Conservation (phyloP, 805 yeast species). For the Spathaspora arborariae region DNA sequence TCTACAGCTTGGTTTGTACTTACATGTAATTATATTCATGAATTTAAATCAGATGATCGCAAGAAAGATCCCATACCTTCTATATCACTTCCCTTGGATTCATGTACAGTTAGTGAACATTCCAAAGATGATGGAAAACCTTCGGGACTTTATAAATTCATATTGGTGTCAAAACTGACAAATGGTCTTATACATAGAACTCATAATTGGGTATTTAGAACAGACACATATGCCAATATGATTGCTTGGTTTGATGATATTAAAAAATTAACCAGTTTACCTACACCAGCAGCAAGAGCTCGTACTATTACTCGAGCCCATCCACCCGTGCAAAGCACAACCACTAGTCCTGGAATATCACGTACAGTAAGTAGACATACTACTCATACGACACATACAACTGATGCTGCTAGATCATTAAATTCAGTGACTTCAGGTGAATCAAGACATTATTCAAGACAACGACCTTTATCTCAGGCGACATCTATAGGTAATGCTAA, state of each 20-base stretch:
- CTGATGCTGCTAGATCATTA: conserved; percentile 3
- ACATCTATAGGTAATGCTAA: conserved; percentile 19
- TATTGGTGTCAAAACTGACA: conserved; percentile 65
- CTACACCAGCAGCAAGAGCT: conserved; percentile 58
- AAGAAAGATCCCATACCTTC: conserved; percentile 78
- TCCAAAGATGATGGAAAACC: conserved; percentile 63
- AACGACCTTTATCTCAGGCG: conserved; percentile 20
- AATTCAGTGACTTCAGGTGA: conserved; percentile 1
- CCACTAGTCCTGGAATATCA: conserved; percentile 2
- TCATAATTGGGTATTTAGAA: conserved; percentile 93
- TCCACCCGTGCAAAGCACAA: conserved; percentile 6
- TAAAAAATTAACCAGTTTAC: conserved; percentile 58
- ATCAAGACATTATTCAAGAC: conserved; percentile 11
- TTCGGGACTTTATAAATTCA: conserved; percentile 67
- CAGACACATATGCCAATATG: conserved; percentile 79
- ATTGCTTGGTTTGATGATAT: conserved; percentile 82
- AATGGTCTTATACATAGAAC: conserved; percentile 73
- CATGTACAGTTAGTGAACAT: conserved; percentile 80
- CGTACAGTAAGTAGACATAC: background rate
- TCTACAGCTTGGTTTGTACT: conserved; percentile 87
- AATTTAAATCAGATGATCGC: conserved; percentile 79
- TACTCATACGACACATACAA: too few relatives aligned
- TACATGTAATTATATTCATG: conserved; percentile 86
- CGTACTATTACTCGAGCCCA: conserved; percentile 28
- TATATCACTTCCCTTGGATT: conserved; percentile 75